Conservation (phyloP, 2,329 filamentous ascomycete species). For the Botrytis squamosa region DNA sequence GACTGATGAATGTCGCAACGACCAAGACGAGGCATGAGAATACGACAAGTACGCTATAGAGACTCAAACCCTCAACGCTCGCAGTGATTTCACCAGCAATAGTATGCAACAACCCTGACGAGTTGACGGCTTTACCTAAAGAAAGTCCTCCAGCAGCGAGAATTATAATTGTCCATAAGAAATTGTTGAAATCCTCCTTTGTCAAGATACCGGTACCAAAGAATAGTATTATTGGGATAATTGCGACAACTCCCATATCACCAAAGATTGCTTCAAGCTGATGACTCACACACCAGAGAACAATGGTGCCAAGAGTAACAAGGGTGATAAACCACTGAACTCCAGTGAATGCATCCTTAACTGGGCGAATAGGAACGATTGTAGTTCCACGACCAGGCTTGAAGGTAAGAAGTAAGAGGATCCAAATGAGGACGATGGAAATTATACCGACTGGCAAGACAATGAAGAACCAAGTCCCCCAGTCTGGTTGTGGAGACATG, state of each 20-base stretch:
- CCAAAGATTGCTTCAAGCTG: slow-evolving; percentile 85
- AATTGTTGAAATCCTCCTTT: slow-evolving; percentile 99
- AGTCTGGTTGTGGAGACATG: slow-evolving; percentile 88
- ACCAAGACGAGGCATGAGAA: slow-evolving; percentile 84
- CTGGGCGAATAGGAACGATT: slow-evolving; percentile 85
- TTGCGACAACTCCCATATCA: slow-evolving; percentile 97
- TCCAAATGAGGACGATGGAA: slow-evolving; percentile 85
- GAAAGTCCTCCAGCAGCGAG: slow-evolving; percentile 90
- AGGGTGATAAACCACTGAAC: slow-evolving; percentile 90
- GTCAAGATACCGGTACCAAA: slow-evolving; percentile 95
- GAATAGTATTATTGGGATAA: slow-evolving; percentile 93
- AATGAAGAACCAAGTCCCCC: slow-evolving; percentile 97
- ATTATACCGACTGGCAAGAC: slow-evolving; percentile 89
- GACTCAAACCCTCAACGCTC: slow-evolving; percentile 70
- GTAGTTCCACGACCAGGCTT: slow-evolving; percentile 79
- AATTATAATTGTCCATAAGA: slow-evolving; percentile 99
- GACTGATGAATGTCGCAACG: slow-evolving; percentile 95
- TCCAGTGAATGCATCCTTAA: slow-evolving; percentile 84
- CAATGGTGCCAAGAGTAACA: slow-evolving; percentile 81
- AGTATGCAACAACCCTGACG: slow-evolving; percentile 86
- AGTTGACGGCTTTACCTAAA: slow-evolving; percentile 90
- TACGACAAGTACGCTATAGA: slow-evolving; percentile 84
- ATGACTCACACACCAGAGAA: slow-evolving; percentile 89
- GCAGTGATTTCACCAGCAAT: slow-evolving; percentile 76
- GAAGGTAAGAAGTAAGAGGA: slow-evolving; percentile 81